phyloP scores from a whole-genome alignment of 345 rosid genomes.

The Hypericum perforatum region DNA sequence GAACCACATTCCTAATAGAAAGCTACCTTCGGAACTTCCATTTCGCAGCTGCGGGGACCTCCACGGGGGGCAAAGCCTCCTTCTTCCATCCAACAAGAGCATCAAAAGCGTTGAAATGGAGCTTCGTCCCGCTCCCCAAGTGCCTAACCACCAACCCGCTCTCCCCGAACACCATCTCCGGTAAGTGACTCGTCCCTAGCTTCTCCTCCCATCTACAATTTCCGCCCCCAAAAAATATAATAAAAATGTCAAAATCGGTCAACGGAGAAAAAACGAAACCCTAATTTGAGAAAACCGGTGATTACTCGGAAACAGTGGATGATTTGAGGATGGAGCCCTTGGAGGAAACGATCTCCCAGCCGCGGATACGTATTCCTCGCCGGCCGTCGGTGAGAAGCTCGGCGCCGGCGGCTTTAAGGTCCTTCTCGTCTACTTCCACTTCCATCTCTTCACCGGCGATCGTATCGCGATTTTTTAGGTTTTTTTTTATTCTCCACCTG shows the following conservation, averaged over 20 bases:
- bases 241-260: neutral
- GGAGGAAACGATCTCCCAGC: constrained; percentile 75
- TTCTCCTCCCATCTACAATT: constrained; percentile 69
- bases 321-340: constrained; percentile 72
- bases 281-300: constrained; percentile 8
- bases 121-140: constrained; percentile 38
- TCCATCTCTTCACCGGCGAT: constrained; percentile 34
- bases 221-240: constrained; percentile 7
- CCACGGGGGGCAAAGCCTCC: constrained; percentile 81
- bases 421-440: constrained; percentile 50
- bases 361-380: constrained; percentile 55
- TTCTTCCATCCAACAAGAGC: constrained; percentile 78
- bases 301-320: constrained; percentile 42
- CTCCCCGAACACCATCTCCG: constrained; percentile 91
- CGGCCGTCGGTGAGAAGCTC: constrained; percentile 57
- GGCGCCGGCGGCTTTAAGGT: constrained; percentile 62
- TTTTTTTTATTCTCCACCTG: too few relatives aligned
- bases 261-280: neutral
- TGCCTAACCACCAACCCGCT: constrained; percentile 59
- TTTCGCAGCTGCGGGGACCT: constrained; percentile 86
- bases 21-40: constrained; percentile 88
- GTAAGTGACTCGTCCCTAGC: constrained; percentile 71
- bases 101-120: constrained; percentile 82
- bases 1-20: too few relatives aligned
- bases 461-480: too few relatives aligned